Percentiles rank a stretch among this genome's conserved stretches.
Evolutionary conservation across 2,329 filamentous ascomycete species (phyloP).

Genomic region (Xylariaceae sp.): DNA sequence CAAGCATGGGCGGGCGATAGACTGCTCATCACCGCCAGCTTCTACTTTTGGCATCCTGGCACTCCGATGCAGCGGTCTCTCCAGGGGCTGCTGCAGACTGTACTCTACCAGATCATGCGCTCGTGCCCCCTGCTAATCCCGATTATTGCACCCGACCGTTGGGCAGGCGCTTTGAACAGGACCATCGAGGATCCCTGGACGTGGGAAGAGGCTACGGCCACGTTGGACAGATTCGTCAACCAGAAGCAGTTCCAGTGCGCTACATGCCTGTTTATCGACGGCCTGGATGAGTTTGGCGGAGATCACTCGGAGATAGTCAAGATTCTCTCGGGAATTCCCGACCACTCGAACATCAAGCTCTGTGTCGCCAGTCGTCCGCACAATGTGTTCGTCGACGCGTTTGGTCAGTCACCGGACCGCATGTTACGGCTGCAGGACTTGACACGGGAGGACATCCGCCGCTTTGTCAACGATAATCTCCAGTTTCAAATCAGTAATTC

Average conservation of each 20-base stretch:
- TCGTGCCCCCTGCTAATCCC: neutral
- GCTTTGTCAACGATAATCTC: neutral
- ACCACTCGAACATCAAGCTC: neutral
- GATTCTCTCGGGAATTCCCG: neutral
- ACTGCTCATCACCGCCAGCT: constrained; percentile 1
- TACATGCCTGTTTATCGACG: constrained; percentile 3
- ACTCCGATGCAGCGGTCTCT: constrained; percentile 3
- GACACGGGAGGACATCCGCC: neutral
- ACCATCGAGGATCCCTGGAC: neutral
- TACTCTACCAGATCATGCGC: neutral
- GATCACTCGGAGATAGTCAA: constrained; percentile 1
- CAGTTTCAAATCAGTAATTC: neutral
- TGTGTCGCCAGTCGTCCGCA: constrained; percentile 1
- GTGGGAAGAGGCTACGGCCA: neutral
- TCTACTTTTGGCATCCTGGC: constrained; percentile 3
- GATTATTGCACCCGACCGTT: constrained; percentile 1
- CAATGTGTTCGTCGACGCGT: constrained; percentile 1
- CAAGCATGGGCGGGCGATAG: neutral
- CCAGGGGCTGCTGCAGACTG: constrained; percentile 1
- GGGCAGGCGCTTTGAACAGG: neutral
- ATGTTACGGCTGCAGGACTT: constrained; percentile 2
- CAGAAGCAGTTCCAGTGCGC: neutral
- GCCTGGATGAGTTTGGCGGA: constrained; percentile 4
- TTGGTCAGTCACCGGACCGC: neutral
- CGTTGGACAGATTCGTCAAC: neutral